phyloP scores from a whole-genome alignment of 257 asterid genomes.

The Nicotiana knightiana region DNA sequence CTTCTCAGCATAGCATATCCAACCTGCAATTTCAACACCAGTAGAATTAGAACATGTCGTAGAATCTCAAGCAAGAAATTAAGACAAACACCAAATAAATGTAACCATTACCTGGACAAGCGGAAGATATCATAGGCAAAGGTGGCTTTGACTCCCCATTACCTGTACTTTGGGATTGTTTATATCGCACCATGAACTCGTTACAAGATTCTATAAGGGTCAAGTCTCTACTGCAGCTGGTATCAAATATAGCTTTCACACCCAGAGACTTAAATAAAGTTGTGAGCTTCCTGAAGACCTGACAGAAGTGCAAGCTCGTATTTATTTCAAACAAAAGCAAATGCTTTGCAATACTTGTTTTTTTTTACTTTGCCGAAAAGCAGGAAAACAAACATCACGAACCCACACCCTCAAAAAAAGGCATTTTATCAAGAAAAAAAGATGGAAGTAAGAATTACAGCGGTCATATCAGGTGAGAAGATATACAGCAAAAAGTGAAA shows the following conservation, averaged over 20 bases:
- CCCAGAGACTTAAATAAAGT: slow-evolving; percentile 82
- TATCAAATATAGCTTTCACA: slow-evolving; percentile 85
- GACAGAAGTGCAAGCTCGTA: slow-evolving; percentile 14
- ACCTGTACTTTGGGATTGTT: slow-evolving; percentile 31
- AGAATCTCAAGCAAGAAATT: not conserved
- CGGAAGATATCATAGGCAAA: slow-evolving; percentile 87
- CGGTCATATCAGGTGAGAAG: slow-evolving; percentile 1
- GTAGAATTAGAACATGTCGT: not conserved
- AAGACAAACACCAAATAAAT: not conserved
- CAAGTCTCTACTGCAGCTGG: slow-evolving; percentile 88
- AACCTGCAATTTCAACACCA: slow-evolving; percentile 46
- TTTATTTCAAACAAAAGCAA: not conserved
- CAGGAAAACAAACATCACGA: not conserved
- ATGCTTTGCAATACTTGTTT: not conserved
- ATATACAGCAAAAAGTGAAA: slow-evolving; percentile 1
- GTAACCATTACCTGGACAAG: slow-evolving; percentile 85
- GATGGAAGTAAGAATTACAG: not conserved
- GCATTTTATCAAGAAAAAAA: not conserved
- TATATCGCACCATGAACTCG: slow-evolving; percentile 75
- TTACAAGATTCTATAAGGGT: slow-evolving; percentile 85
- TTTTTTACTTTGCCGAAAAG: not conserved
- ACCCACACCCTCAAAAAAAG: not conserved
- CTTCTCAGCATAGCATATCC: slow-evolving; percentile 99
- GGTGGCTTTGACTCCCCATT: slow-evolving; percentile 35
- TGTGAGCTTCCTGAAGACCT: slow-evolving; percentile 80